Evolutionary conservation across 2,329 filamentous ascomycete species (phyloP).

Genomic region (Ophiocordyceps robertsii): DNA sequence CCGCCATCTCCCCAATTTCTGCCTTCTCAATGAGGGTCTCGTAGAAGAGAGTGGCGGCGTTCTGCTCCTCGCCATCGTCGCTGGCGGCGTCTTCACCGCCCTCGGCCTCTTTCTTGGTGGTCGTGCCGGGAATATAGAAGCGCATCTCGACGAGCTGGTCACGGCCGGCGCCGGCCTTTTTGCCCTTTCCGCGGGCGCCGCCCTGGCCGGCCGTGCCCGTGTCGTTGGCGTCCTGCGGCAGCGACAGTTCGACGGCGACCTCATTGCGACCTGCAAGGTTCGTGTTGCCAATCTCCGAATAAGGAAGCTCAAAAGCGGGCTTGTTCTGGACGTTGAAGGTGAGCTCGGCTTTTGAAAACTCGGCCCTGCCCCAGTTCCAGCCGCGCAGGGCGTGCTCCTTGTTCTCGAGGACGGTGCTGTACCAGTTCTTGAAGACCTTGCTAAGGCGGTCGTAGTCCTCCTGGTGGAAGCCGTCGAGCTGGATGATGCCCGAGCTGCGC

Average conservation of each 20-base stretch:
- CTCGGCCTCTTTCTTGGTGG: slow-evolving; percentile 56
- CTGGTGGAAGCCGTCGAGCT: slow-evolving; percentile 88
- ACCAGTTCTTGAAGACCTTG: slow-evolving; percentile 97
- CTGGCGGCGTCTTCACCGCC: slow-evolving; percentile 61
- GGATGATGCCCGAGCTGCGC: slow-evolving; percentile 71
- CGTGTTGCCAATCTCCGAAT: slow-evolving; percentile 94
- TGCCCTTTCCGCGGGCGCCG: slow-evolving; percentile 63
- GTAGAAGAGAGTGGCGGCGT: slow-evolving; percentile 94
- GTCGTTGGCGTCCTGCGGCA: slow-evolving; percentile 57
- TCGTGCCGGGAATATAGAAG: slow-evolving; percentile 92
- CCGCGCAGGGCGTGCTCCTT: slow-evolving; percentile 90
- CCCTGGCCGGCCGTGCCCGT: slow-evolving; percentile 62
- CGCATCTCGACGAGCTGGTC: slow-evolving; percentile 98
- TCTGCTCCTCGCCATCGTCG: slow-evolving; percentile 57
- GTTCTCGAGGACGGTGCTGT: slow-evolving; percentile 81
- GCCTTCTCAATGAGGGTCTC: slow-evolving; percentile 97
- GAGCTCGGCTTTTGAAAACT: slow-evolving; percentile 90
- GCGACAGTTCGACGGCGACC: slow-evolving; percentile 85
- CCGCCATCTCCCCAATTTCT: slow-evolving; percentile 97
- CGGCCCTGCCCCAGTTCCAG: slow-evolving; percentile 99
- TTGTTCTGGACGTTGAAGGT: slow-evolving; percentile 95
- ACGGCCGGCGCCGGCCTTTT: slow-evolving; percentile 75
- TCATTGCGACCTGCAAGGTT: slow-evolving; percentile 97
- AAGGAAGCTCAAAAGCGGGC: slow-evolving; percentile 92
- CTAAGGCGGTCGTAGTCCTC: slow-evolving; percentile 85